These are phyloP conservation scores for Trichoderma pleuroti DNA, from an alignment of 2,329 filamentous ascomycete species.

Conservation along the genomic window DNA sequence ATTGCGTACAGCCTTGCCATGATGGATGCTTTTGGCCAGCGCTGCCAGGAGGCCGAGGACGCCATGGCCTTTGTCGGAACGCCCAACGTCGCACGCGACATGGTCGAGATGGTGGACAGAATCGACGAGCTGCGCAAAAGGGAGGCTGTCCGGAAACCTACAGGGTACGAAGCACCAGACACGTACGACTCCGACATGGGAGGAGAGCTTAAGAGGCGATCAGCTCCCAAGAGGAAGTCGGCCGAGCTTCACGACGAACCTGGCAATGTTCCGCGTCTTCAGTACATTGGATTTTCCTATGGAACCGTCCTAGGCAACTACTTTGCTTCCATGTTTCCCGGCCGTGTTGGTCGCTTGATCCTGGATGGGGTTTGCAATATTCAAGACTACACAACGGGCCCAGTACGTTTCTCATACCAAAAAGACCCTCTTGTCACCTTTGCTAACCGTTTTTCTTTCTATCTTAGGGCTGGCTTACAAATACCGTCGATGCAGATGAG, in stretches of 20 bases:
- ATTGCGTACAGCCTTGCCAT: conserved; percentile 30
- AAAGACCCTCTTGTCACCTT: background rate
- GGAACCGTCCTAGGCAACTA: conserved; percentile 35
- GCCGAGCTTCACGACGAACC: background rate
- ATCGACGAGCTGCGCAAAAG: conserved; percentile 33
- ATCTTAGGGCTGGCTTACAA: conserved; percentile 34
- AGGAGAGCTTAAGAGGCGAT: conserved; percentile 21
- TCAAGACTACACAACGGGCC: conserved; percentile 34
- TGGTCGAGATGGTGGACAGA: conserved; percentile 44
- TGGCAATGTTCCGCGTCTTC: conserved; percentile 29
- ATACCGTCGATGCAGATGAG: conserved; percentile 38
- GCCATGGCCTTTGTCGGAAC: conserved; percentile 37
- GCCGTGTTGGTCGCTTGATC: conserved; percentile 39
- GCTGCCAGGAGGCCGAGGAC: conserved; percentile 30
- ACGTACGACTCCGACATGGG: background rate
- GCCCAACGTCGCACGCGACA: conserved; percentile 40
- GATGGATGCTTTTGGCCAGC: conserved; percentile 26
- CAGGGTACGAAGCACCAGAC: background rate
- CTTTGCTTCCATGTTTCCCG: conserved; percentile 37
- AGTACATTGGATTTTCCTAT: conserved; percentile 52
- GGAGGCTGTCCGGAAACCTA: background rate
- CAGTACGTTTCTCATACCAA: conserved; percentile 26
- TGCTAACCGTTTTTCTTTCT: background rate
- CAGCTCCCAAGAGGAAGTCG: background rate
- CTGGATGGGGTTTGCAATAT: conserved; percentile 39